Conservation (phyloP, 2,329 filamentous ascomycete species). For the Scytalidium sp. region DNA sequence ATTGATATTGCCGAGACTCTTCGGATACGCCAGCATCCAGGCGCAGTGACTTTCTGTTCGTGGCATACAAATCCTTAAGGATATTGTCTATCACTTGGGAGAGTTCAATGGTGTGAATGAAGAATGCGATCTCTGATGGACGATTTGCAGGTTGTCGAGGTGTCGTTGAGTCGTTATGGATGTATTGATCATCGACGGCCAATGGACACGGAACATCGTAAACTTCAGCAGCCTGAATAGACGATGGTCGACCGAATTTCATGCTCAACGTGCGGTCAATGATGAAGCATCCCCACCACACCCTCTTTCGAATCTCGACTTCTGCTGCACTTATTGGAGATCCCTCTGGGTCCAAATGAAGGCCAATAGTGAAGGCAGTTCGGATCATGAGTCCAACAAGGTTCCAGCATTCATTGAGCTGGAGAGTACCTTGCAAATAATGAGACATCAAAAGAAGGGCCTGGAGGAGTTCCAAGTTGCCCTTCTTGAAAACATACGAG, state of each 20-base stretch:
- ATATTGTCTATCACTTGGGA: neutral
- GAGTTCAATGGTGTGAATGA: neutral
- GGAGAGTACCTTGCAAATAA: conserved; percentile 27
- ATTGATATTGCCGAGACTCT: neutral
- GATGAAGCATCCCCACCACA: conserved; percentile 2
- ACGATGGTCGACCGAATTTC: neutral
- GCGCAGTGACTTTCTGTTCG: neutral
- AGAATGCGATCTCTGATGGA: neutral
- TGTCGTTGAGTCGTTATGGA: neutral
- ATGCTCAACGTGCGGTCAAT: neutral
- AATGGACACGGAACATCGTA: conserved; percentile 15
- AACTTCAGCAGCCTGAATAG: neutral
- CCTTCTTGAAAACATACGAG: conserved; percentile 24
- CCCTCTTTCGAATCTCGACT: neutral
- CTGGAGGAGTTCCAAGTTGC: conserved; percentile 25
- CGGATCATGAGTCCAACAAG: conserved; percentile 26
- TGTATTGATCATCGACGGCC: conserved; percentile 29
- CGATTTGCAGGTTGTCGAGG: neutral
- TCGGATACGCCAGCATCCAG: neutral
- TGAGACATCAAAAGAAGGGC: conserved; percentile 24
- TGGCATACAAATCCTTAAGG: neutral
- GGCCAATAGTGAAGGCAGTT: conserved; percentile 25
- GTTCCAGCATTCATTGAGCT: conserved; percentile 29
- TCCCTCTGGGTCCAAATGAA: conserved; percentile 16
- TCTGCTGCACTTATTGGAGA: neutral